phyloP scores from a whole-genome alignment of 2,329 filamentous ascomycete genomes.

The Thelonectria discophora region DNA sequence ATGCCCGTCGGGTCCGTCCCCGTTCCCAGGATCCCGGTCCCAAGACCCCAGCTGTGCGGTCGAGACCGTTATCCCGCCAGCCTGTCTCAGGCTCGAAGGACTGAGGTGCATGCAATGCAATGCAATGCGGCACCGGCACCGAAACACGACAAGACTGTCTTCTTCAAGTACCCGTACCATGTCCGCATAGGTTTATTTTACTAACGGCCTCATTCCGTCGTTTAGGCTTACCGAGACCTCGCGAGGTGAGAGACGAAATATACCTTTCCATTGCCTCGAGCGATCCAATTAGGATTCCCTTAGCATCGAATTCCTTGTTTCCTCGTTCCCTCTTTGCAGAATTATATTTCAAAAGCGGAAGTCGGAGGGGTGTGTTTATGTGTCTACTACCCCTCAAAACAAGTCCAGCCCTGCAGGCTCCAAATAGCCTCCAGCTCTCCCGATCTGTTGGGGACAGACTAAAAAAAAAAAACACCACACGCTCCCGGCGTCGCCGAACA shows the following conservation, averaged over 20 bases:
- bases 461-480: slow-evolving; percentile 1
- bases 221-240: slow-evolving; percentile 51
- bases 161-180: slow-evolving; percentile 2
- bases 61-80: slow-evolving; percentile 33
- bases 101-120: slow-evolving; percentile 23
- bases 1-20: slow-evolving; percentile 16
- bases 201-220: slow-evolving; percentile 37
- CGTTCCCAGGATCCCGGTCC: slow-evolving; percentile 18
- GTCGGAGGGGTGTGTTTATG: not conserved
- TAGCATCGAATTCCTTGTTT: not conserved
- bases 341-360: too few relatives aligned
- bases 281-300: not conserved
- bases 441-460: slow-evolving; percentile 9
- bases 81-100: not conserved
- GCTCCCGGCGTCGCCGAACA: slow-evolving; percentile 25
- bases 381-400: not conserved
- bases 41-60: slow-evolving; percentile 31
- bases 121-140: slow-evolving; percentile 1
- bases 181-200: not conserved
- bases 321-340: not conserved
- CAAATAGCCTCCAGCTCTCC: not conserved
- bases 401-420: not conserved
- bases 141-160: not conserved
- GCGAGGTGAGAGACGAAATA: slow-evolving; percentile 43
- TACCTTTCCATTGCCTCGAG: slow-evolving; percentile 2